Percentiles rank a stretch among this genome's conserved stretches.
Evolutionary conservation across 2,329 filamentous ascomycete genomes (phyloP).

Genomic region (Raffaelea albimanens): DNA sequence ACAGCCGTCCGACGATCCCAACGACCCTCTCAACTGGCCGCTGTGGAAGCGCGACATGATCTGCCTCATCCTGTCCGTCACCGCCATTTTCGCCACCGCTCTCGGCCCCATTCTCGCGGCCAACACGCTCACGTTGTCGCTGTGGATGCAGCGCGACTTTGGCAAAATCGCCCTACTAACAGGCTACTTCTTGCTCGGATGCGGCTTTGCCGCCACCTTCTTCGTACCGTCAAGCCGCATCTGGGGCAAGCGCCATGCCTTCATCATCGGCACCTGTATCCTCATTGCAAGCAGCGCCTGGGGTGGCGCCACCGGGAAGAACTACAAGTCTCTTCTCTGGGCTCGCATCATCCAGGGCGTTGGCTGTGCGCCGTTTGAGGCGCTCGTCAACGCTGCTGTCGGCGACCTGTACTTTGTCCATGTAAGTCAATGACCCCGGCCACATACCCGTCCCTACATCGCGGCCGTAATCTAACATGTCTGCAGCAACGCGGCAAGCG

Average conservation of each 20-base stretch:
- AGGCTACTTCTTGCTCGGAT: constrained; percentile 78
- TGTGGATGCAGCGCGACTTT: constrained; percentile 56
- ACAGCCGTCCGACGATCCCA: constrained; percentile 83
- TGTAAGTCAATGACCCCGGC: constrained; percentile 10
- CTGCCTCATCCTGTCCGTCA: constrained; percentile 66
- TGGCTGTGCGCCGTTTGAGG: constrained; percentile 80
- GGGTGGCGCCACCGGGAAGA: constrained; percentile 59
- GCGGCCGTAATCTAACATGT: not conserved
- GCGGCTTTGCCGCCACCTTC: constrained; percentile 70
- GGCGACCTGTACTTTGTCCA: constrained; percentile 89
- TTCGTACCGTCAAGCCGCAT: constrained; percentile 82
- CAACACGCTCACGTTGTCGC: constrained; percentile 69
- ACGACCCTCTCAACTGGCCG: constrained; percentile 81
- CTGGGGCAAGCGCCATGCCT: constrained; percentile 88
- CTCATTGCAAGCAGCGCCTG: constrained; percentile 67
- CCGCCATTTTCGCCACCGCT: constrained; percentile 74
- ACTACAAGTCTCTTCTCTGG: constrained; percentile 65
- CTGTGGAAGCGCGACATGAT: constrained; percentile 78
- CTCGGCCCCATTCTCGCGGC: constrained; percentile 82
- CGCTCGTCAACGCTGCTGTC: constrained; percentile 77
- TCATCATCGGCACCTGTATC: constrained; percentile 66
- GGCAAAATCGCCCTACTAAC: constrained; percentile 74
- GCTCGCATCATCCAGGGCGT: constrained; percentile 80
- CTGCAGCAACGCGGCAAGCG: constrained; percentile 62
- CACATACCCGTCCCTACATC: not conserved